These are phyloP conservation scores for Anethum foeniculum DNA, from an alignment of 140 eudicot genomes.

Conservation along the genomic window DNA sequence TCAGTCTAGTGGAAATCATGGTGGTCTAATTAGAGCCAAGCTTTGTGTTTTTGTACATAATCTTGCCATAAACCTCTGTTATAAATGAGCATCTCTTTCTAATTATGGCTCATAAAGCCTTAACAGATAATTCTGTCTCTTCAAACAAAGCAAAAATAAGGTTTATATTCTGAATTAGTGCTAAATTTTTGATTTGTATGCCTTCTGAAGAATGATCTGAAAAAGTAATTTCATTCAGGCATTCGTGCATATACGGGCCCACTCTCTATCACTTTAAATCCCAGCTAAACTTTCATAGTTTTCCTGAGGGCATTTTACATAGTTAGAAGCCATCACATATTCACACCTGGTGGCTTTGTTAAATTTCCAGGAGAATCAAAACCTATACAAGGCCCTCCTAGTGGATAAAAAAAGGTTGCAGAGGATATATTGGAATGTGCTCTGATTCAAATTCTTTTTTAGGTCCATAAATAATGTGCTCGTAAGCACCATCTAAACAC, in stretches of 20 bases:
- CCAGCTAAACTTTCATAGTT: slow-evolving; percentile 15
- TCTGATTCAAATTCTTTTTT: slow-evolving; percentile 35
- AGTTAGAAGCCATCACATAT: slow-evolving; percentile 10
- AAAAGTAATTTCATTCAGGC: neutral
- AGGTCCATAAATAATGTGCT: slow-evolving; percentile 54
- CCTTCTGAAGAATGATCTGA: slow-evolving; percentile 1
- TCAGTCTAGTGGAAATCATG: slow-evolving; percentile 35
- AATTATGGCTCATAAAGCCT: neutral
- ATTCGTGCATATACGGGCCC: slow-evolving; percentile 10
- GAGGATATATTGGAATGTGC: slow-evolving; percentile 70
- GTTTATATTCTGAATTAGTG: neutral
- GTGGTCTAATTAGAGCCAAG: slow-evolving; percentile 36
- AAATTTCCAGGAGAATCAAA: slow-evolving; percentile 32
- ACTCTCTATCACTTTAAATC: slow-evolving; percentile 17
- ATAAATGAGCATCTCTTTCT: slow-evolving; percentile 9
- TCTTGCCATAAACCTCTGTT: slow-evolving; percentile 15
- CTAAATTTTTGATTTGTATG: neutral
- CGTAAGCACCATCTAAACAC: slow-evolving; percentile 32
- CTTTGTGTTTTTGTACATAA: slow-evolving; percentile 19
- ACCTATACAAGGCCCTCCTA: slow-evolving; percentile 30
- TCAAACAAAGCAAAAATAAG: neutral
- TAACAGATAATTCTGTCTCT: neutral
- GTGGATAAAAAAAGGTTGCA: slow-evolving; percentile 48
- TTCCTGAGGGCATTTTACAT: slow-evolving; percentile 8
- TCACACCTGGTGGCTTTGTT: slow-evolving; percentile 6